phyloP scores from a whole-genome alignment of 192 early-diverging fungal genomes.

The Paraglomus brasilianum region DNA sequence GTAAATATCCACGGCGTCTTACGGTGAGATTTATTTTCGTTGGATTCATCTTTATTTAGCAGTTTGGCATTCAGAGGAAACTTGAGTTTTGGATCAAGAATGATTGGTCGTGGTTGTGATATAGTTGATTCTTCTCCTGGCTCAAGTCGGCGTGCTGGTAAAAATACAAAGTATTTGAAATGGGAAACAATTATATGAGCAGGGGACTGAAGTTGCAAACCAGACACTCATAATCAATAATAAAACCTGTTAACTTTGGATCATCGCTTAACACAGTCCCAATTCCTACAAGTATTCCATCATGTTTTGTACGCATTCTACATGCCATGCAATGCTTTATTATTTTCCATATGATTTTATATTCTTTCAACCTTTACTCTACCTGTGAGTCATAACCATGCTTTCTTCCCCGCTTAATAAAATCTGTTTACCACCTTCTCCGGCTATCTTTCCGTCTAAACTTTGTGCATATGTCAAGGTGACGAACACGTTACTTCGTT shows the following conservation, averaged over 20 bases:
- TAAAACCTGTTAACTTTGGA: slow-evolving; percentile 66
- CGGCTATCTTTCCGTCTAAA: slow-evolving; percentile 79
- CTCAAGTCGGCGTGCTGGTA: slow-evolving; percentile 28
- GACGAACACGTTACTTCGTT: slow-evolving; percentile 36
- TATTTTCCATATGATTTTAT: not conserved
- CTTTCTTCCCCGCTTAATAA: slow-evolving; percentile 71
- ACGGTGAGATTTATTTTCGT: slow-evolving; percentile 4
- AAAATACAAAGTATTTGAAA: not conserved
- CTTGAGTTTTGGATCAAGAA: slow-evolving; percentile 73
- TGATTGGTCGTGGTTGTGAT: slow-evolving; percentile 70
- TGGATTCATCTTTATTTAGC: slow-evolving; percentile 39
- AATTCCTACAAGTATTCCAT: slow-evolving; percentile 86
- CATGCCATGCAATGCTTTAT: not conserved
- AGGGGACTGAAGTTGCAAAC: not conserved
- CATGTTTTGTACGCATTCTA: slow-evolving; percentile 66
- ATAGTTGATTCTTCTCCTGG: slow-evolving; percentile 7
- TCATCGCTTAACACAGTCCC: slow-evolving; percentile 80
- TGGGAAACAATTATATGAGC: not conserved
- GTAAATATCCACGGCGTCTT: slow-evolving; percentile 63
- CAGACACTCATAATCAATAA: not conserved
- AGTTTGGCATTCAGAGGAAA: slow-evolving; percentile 60
- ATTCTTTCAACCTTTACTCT: not conserved
- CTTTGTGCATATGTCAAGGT: slow-evolving; percentile 92
- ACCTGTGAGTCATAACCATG: slow-evolving; percentile 78
- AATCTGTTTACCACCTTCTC: slow-evolving; percentile 54